Evolutionary conservation across 2,329 filamentous ascomycete genomes (phyloP).

Genomic region (Gaeumannomyces sp.): DNA sequence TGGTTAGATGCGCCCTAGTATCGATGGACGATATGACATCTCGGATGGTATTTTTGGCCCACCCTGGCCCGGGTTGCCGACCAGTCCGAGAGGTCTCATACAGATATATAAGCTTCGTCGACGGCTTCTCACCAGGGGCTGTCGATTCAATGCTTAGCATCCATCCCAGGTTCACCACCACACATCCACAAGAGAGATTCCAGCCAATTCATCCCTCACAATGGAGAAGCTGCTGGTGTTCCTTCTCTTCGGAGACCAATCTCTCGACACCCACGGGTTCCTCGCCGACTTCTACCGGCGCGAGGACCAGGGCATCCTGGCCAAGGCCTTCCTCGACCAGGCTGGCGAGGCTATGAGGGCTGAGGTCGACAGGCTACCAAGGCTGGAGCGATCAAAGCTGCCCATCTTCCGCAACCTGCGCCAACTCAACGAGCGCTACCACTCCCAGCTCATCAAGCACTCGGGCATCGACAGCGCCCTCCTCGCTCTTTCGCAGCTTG

Average conservation of each 20-base stretch:
- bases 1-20: constrained; percentile 8
- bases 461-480: constrained; percentile 59
- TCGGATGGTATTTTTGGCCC: constrained; percentile 19
- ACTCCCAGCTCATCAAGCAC: constrained; percentile 48
- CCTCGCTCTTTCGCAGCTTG: constrained; percentile 58
- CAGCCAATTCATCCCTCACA: constrained; percentile 16
- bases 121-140: constrained; percentile 2
- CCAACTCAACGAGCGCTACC: constrained; percentile 61
- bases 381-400: constrained; percentile 49
- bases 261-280: constrained; percentile 58
- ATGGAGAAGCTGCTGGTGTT: constrained; percentile 45
- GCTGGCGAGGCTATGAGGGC: constrained; percentile 50
- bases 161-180: not conserved
- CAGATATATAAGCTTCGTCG: constrained; percentile 10
- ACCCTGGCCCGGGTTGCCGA: constrained; percentile 1
- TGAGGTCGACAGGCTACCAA: constrained; percentile 52
- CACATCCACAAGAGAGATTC: not conserved
- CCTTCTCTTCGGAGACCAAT: constrained; percentile 67
- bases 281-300: constrained; percentile 47
- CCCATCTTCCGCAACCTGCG: constrained; percentile 57
- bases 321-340: constrained; percentile 56
- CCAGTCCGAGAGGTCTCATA: constrained; percentile 6
- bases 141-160: not conserved
- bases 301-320: constrained; percentile 41
- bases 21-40: constrained; percentile 14